Base-by-base conservation (phyloP, 2,329 filamentous ascomycete species). In the Sclerotinia glacialis region DNA sequence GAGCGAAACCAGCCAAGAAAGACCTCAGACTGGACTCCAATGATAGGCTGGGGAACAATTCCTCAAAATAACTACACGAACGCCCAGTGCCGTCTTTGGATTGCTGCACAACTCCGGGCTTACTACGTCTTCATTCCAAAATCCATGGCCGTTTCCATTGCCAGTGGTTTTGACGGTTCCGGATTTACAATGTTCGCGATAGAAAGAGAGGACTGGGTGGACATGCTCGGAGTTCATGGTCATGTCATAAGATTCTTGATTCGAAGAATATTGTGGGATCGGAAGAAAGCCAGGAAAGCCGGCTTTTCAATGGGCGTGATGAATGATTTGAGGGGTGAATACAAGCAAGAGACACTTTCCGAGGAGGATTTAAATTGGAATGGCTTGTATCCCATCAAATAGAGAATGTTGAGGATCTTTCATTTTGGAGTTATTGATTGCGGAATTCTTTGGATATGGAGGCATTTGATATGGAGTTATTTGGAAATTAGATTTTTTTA, bases 121-220 rank as follows among this genome's bases (percentile, higher is more conserved):
- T 37, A 34, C 49, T 49, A 26, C 14, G 14, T 60, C 14, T 18
- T 62, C 18, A 34, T 53, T n/a, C 16, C 60, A 14, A 9, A 3
- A 21, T 50, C 31, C 11, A 28, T 18, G 6, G n/a, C 34, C 47
- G 53, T 18, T n/a, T 14, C 5, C 6, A 52, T 53, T 21, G 46
- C 60, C 18, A 34, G 26, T 2, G 37, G 28, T 2, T 62, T 62
- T 23, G 18, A 42, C 18, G 60, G 60, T 31, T 9, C n/a, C 11
- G 60, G 60, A 14, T 6, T 8, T 6, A 37, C 7, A n/a, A 26
- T 62, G 46, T 53, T 40, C 21, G 18, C n/a, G 0, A 62, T 62
- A 34, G 60, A 62, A 11, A 62, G 34, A 40, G 60, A 62, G 21
- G 31, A 14, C 18, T 62, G 60, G 60, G n/a, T 53, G 16, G 23